Base-by-base conservation (phyloP, 1,139 yeast species). In the Candida anutae region DNA sequence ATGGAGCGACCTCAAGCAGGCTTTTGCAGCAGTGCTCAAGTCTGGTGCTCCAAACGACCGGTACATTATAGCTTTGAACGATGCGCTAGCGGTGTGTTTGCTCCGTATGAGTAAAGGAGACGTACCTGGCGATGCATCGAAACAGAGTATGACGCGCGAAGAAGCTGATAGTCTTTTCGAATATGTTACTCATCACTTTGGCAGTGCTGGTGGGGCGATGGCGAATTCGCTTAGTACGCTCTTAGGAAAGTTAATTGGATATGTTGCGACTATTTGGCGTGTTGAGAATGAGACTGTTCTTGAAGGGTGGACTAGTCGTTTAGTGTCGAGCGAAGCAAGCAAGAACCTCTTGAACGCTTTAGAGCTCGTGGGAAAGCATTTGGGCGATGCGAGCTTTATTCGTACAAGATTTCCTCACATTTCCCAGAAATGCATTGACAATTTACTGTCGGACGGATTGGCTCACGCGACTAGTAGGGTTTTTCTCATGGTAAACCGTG, bases 391-490 rank as follows among this genome's bases (percentile, higher is more conserved):
- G 65, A 9, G 60, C 36, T 30, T 52, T 28, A 53, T 81, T 5
- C 33, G 77, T 4, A 39, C 46, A 1, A 33, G 46, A 3, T 62
- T 62, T 20, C 74, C 81, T 1, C 33, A 45, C 1, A 73, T 78
- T 33, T 41, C 73, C 5, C 39, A 42, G 2, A 54, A 56, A 5
- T 63, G 83, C 6, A 47, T 82, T 6, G 38, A 55, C 0, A 50
- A 64, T 6, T 72, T 82, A 57, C 54, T 62, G 38, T 63, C 77
- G 1, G 75, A 72, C 39, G 69, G 83, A 0, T 48, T 83, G 30
- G 80, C 93, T 0, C 80, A 76, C 38, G 69, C 80, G 1, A 68
- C 79, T 11, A 79, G 84, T 16, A 81, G 77, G 45, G 66, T 82
- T 11, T 40, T 84, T 1, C 60, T 62, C 11, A 50, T 74, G 0